Evolutionary conservation across 192 early-diverging fungal genomes (phyloP).

Genomic region (Chytriomyces confervae): DNA sequence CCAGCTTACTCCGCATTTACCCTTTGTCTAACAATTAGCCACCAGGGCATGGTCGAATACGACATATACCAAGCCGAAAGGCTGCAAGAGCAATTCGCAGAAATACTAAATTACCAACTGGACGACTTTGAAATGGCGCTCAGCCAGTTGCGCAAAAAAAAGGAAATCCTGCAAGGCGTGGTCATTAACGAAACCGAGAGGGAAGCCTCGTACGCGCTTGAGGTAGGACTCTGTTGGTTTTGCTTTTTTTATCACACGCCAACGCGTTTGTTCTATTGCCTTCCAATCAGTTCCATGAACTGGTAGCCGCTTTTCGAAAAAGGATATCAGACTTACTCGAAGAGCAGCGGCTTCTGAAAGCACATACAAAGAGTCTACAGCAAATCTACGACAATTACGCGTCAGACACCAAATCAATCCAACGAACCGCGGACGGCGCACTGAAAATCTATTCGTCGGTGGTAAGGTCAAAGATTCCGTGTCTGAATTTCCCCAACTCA

Average conservation of each 20-base stretch:
- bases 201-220: slow-evolving; percentile 41
- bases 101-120: slow-evolving; percentile 54
- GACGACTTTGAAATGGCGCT: slow-evolving; percentile 57
- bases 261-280: neutral
- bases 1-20: neutral
- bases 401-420: slow-evolving; percentile 34
- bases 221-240: slow-evolving; percentile 30
- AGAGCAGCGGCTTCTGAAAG: slow-evolving; percentile 46
- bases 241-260: neutral
- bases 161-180: slow-evolving; percentile 47
- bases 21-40: neutral
- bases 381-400: slow-evolving; percentile 29
- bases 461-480: slow-evolving; percentile 6
- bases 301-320: slow-evolving; percentile 41
- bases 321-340: slow-evolving; percentile 46
- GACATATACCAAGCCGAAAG: slow-evolving; percentile 52
- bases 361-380: slow-evolving; percentile 41
- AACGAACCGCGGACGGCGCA: slow-evolving; percentile 44
- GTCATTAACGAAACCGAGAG: slow-evolving; percentile 41
- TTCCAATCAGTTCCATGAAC: slow-evolving; percentile 39
- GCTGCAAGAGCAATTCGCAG: slow-evolving; percentile 53
- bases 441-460: slow-evolving; percentile 42
- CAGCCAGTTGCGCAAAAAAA: slow-evolving; percentile 49
- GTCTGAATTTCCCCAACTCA: neutral
- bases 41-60: slow-evolving; percentile 50